Evolutionary conservation across 148 eudicot genomes (phyloP).

Genomic region (Vaccinium vitisidaea): DNA sequence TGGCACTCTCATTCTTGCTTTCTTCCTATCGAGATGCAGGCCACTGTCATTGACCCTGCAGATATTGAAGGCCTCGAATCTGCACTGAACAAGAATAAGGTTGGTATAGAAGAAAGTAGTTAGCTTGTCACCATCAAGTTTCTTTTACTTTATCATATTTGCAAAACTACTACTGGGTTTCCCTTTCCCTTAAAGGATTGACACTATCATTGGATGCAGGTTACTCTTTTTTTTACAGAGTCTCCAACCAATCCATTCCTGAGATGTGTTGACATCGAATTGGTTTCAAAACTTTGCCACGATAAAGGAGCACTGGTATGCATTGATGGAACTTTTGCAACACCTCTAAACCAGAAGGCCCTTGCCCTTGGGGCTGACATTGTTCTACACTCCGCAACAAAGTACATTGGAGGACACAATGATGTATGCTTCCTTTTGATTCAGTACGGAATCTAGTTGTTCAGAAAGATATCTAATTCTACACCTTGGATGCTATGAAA

Average conservation of each 20-base stretch:
- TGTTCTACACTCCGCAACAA: slow-evolving; percentile 74
- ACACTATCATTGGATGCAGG: slow-evolving; percentile 29
- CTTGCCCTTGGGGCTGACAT: slow-evolving; percentile 76
- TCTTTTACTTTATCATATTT: not conserved
- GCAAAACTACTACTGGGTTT: too few species aligned
- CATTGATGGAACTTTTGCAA: slow-evolving; percentile 88
- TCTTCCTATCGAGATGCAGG: slow-evolving; percentile 37
- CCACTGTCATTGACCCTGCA: slow-evolving; percentile 83
- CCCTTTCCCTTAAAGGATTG: not conserved
- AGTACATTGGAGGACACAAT: slow-evolving; percentile 72
- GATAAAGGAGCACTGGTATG: slow-evolving; percentile 71
- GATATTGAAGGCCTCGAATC: slow-evolving; percentile 62
- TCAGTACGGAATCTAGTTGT: not conserved
- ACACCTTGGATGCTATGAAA: not conserved
- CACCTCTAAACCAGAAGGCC: slow-evolving; percentile 86
- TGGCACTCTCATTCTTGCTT: not conserved
- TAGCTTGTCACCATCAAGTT: not conserved
- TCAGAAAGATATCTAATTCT: not conserved
- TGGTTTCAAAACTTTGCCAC: slow-evolving; percentile 79
- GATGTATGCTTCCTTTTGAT: slow-evolving; percentile 42
- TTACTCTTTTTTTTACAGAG: slow-evolving; percentile 71
- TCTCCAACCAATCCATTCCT: slow-evolving; percentile 88
- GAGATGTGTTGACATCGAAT: slow-evolving; percentile 77
- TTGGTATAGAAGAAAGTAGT: slow-evolving; percentile 18
- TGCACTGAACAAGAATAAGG: slow-evolving; percentile 63